Evolutionary conservation across 2,329 filamentous ascomycete species (phyloP), one percentile per base, ranked within the genome.

Genomic region (Onygenales sp.): DNA sequence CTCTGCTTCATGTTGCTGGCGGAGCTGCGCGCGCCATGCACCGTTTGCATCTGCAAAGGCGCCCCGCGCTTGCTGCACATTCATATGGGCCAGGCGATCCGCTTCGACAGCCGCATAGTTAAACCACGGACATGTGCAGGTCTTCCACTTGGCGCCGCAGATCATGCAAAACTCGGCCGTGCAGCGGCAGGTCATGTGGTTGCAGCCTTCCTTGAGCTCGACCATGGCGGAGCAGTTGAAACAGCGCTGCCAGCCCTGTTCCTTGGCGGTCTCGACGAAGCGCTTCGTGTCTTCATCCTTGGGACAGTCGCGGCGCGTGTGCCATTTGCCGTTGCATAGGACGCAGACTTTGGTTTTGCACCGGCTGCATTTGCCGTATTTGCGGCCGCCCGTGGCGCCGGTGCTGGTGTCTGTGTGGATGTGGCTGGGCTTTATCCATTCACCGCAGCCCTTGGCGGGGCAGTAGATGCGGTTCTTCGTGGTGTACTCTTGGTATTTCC

Each of bases 151-250:
- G 34, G 75, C 66, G 21, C 87, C 89, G 65, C 90, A 95, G 31
- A 88, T 78, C 81, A 93, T 90, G 71, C 90, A 95, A 63, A 94
- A 94, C 61, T 94, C 81, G 32, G 87, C 87, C 52, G 81, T 85
- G 63, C 90, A 95, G 52, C 83, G 86, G 66, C 89, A 95, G 32
- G 83, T 89, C 82, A 94, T 92, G 66, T 92, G 89, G 70, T 92
- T 91, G 69, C 86, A 90, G 44, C 88, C 88, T 67, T 92, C 87
- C 60, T 85, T 85, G 49, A 89, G 72, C 67, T 94, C 87, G 44
- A 94, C 86, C 74, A 87, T 81, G 34, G 80, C 78, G 60, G 80
- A 84, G 71, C 90, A 95, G 61, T 78, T 86, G 68, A 84, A 87
- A 68, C 90, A 95, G 49, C 82, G 77, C 67, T 89, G 84, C 85